These are phyloP conservation scores for Marchantia polymorpha DNA, from an alignment of 225 moss, liverwort and hornwort species.

Conservation along the genomic window DNA sequence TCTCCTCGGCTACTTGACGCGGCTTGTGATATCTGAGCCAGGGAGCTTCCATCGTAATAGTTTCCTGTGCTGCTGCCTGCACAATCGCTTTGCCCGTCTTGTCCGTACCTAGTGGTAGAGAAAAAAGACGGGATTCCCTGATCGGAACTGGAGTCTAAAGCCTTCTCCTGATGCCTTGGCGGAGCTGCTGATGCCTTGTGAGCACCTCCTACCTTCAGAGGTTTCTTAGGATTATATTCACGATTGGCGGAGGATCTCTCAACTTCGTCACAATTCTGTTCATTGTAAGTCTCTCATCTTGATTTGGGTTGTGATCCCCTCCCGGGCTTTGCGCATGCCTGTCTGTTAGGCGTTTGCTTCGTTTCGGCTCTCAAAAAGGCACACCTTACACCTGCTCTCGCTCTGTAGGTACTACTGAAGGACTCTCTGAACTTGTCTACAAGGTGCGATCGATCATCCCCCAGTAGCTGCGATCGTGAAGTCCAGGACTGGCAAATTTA, in stretches of 20 bases:
- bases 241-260: not conserved
- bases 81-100: slow-evolving; percentile 13
- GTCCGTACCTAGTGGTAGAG: slow-evolving; percentile 4
- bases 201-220: not conserved
- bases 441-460: slow-evolving; percentile 58
- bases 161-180: not conserved
- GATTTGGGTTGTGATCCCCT: slow-evolving; percentile 10
- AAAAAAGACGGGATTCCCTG: slow-evolving; percentile 7
- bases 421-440: slow-evolving; percentile 85
- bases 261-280: not conserved
- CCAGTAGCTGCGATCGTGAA: slow-evolving; percentile 51
- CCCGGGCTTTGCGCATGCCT: not conserved
- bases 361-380: slow-evolving; percentile 31
- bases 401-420: slow-evolving; percentile 63
- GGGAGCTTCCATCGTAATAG: slow-evolving; percentile 2
- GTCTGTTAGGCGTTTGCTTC: slow-evolving; percentile 7
- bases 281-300: slow-evolving; percentile 12
- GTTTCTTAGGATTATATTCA: not conserved
- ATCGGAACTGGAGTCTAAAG: not conserved
- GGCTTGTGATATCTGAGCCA: slow-evolving; percentile 18
- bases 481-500: not conserved
- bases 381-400: slow-evolving; percentile 68
- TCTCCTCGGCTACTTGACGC: slow-evolving; percentile 10
- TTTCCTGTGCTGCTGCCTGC: slow-evolving; percentile 19
- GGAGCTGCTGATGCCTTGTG: not conserved